Evolutionary conservation across 768 basidiomycete genomes (phyloP).

Genomic region (Lactarius akahatsu): DNA sequence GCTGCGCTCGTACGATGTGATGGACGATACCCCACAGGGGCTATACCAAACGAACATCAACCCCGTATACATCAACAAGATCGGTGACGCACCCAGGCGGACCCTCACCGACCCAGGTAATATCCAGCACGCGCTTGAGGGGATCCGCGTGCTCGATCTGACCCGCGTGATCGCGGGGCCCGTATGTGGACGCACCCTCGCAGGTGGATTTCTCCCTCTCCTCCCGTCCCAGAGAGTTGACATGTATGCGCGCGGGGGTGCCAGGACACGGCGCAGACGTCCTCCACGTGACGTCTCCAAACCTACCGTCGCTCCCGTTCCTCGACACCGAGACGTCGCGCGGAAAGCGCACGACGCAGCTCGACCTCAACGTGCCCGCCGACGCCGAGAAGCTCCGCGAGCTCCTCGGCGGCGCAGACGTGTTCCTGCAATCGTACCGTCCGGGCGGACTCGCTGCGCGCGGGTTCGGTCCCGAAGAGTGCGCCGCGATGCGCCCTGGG

Average conservation of each 20-base stretch:
- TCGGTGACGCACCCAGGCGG: slow-evolving; percentile 49
- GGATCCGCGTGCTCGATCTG: slow-evolving; percentile 56
- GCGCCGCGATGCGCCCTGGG: slow-evolving; percentile 43
- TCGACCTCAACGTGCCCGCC: slow-evolving; percentile 43
- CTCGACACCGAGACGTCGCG: slow-evolving; percentile 60
- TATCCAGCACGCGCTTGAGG: slow-evolving; percentile 42
- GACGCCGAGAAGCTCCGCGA: slow-evolving; percentile 38
- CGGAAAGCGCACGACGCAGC: slow-evolving; percentile 61
- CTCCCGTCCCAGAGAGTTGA: background rate
- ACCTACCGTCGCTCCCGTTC: slow-evolving; percentile 49
- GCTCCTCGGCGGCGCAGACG: slow-evolving; percentile 48
- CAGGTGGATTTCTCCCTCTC: slow-evolving; percentile 40
- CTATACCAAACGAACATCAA: slow-evolving; percentile 40
- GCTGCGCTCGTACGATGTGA: slow-evolving; percentile 48
- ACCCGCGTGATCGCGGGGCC: slow-evolving; percentile 61
- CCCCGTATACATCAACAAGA: slow-evolving; percentile 46
- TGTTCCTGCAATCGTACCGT: slow-evolving; percentile 62
- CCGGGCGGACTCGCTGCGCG: slow-evolving; percentile 49
- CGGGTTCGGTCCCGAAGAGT: slow-evolving; percentile 48
- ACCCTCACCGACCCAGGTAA: slow-evolving; percentile 17
- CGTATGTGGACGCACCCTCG: slow-evolving; percentile 53
- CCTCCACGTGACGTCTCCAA: slow-evolving; percentile 54
- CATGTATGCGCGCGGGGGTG: background rate
- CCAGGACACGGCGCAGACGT: slow-evolving; percentile 59
- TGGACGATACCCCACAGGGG: slow-evolving; percentile 52